These are phyloP conservation scores for Tricladium varicosporioides DNA, from an alignment of 2,329 filamentous ascomycete genomes.

Conservation along the genomic window DNA sequence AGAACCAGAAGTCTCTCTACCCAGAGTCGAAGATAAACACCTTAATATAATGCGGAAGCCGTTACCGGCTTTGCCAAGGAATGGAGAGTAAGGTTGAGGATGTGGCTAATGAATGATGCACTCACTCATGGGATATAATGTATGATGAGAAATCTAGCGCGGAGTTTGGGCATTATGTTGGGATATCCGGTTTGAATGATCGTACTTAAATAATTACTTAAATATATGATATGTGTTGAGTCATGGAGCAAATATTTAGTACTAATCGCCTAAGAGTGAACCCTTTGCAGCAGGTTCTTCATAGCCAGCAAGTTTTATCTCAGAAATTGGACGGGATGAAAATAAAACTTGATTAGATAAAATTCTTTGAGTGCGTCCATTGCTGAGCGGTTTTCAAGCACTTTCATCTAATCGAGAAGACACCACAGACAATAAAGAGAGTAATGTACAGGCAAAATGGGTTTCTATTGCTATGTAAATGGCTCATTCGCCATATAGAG, in stretches of 20 bases:
- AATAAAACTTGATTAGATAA: too few relatives aligned
- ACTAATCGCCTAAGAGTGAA: too few relatives aligned
- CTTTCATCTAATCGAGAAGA: too few relatives aligned
- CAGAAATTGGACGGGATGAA: too few relatives aligned
- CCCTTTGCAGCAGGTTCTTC: too few relatives aligned
- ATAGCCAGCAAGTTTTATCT: too few relatives aligned
- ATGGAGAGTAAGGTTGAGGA: constrained; percentile 1
- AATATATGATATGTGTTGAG: too few relatives aligned
- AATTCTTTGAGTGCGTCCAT: too few relatives aligned
- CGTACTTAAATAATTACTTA: not conserved
- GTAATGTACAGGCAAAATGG: not conserved
- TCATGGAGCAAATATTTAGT: too few relatives aligned
- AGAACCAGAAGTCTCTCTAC: constrained; percentile 8
- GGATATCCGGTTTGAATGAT: not conserved
- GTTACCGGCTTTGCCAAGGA: constrained; percentile 18
- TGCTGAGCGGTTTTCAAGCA: too few relatives aligned
- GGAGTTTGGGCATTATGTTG: not conserved
- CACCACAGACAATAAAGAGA: too few relatives aligned
- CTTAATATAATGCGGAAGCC: constrained; percentile 18
- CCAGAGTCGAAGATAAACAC: not conserved
- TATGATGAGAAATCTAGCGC: constrained; percentile 4
- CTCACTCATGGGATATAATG: not conserved
- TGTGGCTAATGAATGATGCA: too few relatives aligned
- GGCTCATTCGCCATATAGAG: not conserved
- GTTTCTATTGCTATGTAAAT: not conserved